These are phyloP conservation scores for Plenodomus biglobosus DNA, from an alignment of 2,329 filamentous ascomycete genomes.

Conservation along the genomic window DNA sequence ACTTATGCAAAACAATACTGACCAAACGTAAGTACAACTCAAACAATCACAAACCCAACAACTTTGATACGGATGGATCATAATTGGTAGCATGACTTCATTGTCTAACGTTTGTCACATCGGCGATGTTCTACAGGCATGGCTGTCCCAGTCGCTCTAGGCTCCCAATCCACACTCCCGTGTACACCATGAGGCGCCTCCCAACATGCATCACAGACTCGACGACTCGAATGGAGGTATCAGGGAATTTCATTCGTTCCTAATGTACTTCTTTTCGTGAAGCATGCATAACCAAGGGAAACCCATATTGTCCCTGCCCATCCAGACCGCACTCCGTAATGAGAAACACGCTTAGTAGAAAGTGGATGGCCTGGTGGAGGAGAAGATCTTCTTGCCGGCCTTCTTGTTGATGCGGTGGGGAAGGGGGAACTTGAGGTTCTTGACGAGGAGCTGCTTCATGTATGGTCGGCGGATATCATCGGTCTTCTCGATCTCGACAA, in stretches of 20 bases:
- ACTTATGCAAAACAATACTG: too few relatives aligned
- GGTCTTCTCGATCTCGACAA: slow-evolving; percentile 93
- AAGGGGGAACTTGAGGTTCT: slow-evolving; percentile 96
- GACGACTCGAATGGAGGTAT: slow-evolving; percentile 34
- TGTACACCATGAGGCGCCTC: neutral
- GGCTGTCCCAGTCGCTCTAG: neutral
- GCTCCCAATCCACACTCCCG: neutral
- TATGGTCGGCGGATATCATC: slow-evolving; percentile 97
- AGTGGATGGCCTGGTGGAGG: slow-evolving; percentile 89
- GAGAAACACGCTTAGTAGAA: slow-evolving; percentile 76
- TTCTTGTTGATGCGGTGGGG: slow-evolving; percentile 91
- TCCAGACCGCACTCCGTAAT: slow-evolving; percentile 45
- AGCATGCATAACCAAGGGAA: slow-evolving; percentile 46
- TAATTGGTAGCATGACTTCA: slow-evolving; percentile 11
- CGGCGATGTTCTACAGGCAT: slow-evolving; percentile 1
- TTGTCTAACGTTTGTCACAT: slow-evolving; percentile 11
- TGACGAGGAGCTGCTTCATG: slow-evolving; percentile 97
- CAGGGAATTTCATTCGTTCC: slow-evolving; percentile 49
- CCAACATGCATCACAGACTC: slow-evolving; percentile 23
- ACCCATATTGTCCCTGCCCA: slow-evolving; percentile 44
- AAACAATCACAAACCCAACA: too few relatives aligned
- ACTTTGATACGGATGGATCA: too few relatives aligned
- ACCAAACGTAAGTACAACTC: too few relatives aligned
- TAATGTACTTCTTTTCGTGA: slow-evolving; percentile 47
- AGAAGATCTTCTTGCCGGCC: slow-evolving; percentile 86